Evolutionary conservation across 306 rosid genomes (phyloP), one percentile per base, ranked within the genome.

Genomic region (Cicer chorassanicum): DNA sequence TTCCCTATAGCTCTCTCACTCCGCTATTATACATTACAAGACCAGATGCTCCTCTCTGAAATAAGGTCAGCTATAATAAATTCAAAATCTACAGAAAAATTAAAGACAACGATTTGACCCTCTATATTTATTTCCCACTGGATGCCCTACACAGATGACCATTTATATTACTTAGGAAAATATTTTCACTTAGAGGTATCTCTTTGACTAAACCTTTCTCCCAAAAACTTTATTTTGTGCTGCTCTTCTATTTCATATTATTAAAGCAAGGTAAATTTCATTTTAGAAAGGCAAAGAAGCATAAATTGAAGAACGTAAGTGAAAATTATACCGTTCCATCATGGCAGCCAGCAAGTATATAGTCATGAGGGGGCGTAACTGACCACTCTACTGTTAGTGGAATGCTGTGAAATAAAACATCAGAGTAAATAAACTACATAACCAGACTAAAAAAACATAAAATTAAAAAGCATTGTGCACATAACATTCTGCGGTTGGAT

Each of bases 321-420:
- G 49, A 56, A 73, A 70, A 67, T 54, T 49, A 72, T 89, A 94
- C 99, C 78, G 92, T 94, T 82, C 97, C 99, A 85, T 94, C 99
- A 70, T 92, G 93, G 88, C 99, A 94, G 76, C 99, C 97, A 56
- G 88, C 97, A 54, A 92, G 84, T 68, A 94, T 68, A 81, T 79
- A 89, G 69, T 94, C 93, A 77, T 94, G 87, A 70, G 96, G 91
- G 54, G 93, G 84, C 9, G 86, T 82, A 73, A 84, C 65, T 5
- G 98, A 94, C 98, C 98, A 94, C 80, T 94, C 98, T 82, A 94
- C 81, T 51, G 97, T 88, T 80, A 94, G 78, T 48, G 95, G 97
- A 83, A 91, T 91, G 86, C 98, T 93, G 89, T 72, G 70, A 75
- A 60, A 75, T 45, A 82, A 83, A 63, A 44, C 4, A 59, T 84